Conservation (phyloP, 139 green algal species). For the Micractinium sp. region DNA sequence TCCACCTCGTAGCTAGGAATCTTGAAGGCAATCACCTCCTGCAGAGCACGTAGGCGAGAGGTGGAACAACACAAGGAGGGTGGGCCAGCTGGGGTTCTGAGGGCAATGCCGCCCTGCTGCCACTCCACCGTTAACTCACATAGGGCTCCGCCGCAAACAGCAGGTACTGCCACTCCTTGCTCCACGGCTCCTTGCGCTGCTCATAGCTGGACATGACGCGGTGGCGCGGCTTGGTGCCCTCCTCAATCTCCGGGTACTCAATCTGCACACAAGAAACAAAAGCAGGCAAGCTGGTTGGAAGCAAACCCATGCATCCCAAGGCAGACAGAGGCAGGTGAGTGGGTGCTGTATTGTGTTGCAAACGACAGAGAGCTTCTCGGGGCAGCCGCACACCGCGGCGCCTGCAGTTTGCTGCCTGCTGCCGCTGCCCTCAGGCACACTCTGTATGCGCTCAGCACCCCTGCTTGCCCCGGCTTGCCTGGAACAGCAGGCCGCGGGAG, state of each 20-base stretch:
- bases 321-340: not conserved
- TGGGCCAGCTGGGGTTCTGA: not conserved
- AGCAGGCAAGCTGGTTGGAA: too few species aligned
- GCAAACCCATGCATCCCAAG: not conserved
- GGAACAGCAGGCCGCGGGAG: constrained; percentile 93
- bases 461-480: constrained; percentile 65
- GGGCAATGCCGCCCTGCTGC: not conserved
- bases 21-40: constrained; percentile 96
- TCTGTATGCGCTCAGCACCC: too few species aligned
- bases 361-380: not conserved
- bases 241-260: constrained; percentile 98
- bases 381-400: too few species aligned
- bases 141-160: constrained; percentile 98
- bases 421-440: not conserved
- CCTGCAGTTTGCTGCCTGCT: not conserved
- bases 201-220: constrained; percentile 98
- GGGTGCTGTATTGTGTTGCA: not conserved
- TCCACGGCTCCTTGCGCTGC: constrained; percentile 89
- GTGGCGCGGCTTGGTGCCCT: constrained; percentile 87
- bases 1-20: constrained; percentile 93
- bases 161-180: constrained; percentile 96
- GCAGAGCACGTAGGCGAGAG: not conserved
- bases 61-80: not conserved
- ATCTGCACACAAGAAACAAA: constrained; percentile 68
- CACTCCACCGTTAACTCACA: too few species aligned